Conservation (phyloP, 257 asterid genomes). For the Nicotiana knightiana region DNA sequence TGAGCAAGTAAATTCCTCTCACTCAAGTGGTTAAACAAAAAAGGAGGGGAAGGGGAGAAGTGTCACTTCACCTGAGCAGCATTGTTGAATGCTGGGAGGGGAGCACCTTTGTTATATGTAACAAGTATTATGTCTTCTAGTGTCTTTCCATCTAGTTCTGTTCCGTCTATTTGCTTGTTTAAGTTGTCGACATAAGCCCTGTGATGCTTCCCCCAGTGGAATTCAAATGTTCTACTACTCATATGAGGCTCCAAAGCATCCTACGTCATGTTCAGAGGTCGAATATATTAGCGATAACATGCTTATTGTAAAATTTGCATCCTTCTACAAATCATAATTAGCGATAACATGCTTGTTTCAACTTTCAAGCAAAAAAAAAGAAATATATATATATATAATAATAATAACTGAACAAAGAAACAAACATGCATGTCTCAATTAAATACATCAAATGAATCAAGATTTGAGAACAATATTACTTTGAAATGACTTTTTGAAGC, state of each 20-base stretch:
- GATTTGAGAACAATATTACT: not conserved
- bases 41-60: not conserved
- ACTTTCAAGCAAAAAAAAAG: not conserved
- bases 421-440: not conserved
- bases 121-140: constrained; percentile 54
- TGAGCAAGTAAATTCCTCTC: not conserved
- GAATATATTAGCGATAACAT: not conserved
- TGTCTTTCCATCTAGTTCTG: constrained; percentile 60
- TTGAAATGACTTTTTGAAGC: not conserved
- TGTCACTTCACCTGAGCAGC: constrained; percentile 74
- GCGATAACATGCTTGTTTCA: not conserved
- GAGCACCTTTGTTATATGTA: constrained; percentile 77
- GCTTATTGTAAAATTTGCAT: not conserved
- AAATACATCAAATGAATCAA: not conserved
- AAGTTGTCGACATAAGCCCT: constrained; percentile 81
- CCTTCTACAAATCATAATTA: not conserved
- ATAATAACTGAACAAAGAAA: not conserved
- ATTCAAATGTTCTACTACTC: constrained; percentile 80
- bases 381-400: no score
- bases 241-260: constrained; percentile 90
- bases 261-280: constrained; percentile 20
- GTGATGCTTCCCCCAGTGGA: constrained; percentile 98
- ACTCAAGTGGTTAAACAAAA: not conserved
- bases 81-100: constrained; percentile 86
- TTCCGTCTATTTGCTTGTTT: constrained; percentile 81